Conservation (phyloP, 495 filamentous ascomycete species). For the Tuber melanosporum region DNA sequence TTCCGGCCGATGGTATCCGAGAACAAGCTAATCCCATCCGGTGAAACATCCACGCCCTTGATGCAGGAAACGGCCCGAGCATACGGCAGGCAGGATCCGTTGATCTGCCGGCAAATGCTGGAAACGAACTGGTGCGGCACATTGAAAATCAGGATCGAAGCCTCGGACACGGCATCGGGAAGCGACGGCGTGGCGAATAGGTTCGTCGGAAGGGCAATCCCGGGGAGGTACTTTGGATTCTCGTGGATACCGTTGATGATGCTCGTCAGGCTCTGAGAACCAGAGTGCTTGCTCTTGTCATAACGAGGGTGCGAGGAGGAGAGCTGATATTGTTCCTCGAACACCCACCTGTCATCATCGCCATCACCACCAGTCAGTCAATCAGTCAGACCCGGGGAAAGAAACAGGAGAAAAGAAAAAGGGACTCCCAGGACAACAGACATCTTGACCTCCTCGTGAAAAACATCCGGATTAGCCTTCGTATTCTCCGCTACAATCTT, state of each 20-base stretch:
- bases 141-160: conserved; percentile 91
- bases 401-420: neutral
- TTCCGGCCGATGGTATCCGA: conserved; percentile 87
- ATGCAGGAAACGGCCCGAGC: conserved; percentile 95
- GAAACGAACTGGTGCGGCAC: conserved; percentile 96
- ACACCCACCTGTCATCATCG: conserved; percentile 41
- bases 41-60: conserved; percentile 89
- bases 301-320: conserved; percentile 34
- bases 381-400: conserved; percentile 45
- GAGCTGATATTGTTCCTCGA: conserved; percentile 44
- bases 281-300: conserved; percentile 50
- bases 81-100: conserved; percentile 82
- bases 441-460: conserved; percentile 89
- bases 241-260: conserved; percentile 91
- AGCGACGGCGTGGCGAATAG: conserved; percentile 85
- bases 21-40: conserved; percentile 75
- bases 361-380: neutral
- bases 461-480: conserved; percentile 64
- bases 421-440: conserved; percentile 56
- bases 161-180: conserved; percentile 68
- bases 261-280: conserved; percentile 74
- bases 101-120: conserved; percentile 73
- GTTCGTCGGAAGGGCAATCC: conserved; percentile 75
- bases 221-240: conserved; percentile 94
- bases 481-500: conserved; percentile 96